Conservation (phyloP, 257 asterid genomes). For the Capsicum chinense region DNA sequence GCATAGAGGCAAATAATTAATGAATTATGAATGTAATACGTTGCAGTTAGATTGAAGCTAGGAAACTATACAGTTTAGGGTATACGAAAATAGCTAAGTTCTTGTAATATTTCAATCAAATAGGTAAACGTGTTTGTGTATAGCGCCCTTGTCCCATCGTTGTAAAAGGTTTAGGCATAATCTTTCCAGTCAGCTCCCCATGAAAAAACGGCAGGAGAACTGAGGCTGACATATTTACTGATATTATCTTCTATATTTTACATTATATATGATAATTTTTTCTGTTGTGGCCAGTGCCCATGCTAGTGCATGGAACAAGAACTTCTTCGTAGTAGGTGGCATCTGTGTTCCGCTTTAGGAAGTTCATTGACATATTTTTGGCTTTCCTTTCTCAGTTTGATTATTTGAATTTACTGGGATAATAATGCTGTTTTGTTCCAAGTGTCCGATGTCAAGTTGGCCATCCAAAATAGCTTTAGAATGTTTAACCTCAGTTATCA, state of each 20-base stretch:
- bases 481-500: too few relatives aligned
- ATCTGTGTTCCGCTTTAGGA: too few relatives aligned
- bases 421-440: too few relatives aligned
- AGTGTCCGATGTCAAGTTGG: too few relatives aligned
- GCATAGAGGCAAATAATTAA: slow-evolving; percentile 16
- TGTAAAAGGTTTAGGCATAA: slow-evolving; percentile 45
- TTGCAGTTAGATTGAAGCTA: slow-evolving; percentile 22
- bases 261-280: neutral
- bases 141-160: slow-evolving; percentile 38
- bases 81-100: slow-evolving; percentile 28
- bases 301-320: neutral
- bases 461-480: too few relatives aligned
- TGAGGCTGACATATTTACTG: neutral
- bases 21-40: neutral
- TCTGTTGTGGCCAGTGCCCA: neutral
- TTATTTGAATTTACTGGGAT: too few relatives aligned
- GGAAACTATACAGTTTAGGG: slow-evolving; percentile 26
- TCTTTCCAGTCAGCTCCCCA: slow-evolving; percentile 28
- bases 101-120: slow-evolving; percentile 19
- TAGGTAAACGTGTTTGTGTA: slow-evolving; percentile 39
- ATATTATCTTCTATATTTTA: slow-evolving; percentile 1
- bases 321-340: neutral
- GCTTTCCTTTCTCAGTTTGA: neutral
- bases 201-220: slow-evolving; percentile 26
- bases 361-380: too few relatives aligned